Evolutionary conservation across 2,329 filamentous ascomycete species (phyloP).

Genomic region (Nothomitra cinnamomea): DNA sequence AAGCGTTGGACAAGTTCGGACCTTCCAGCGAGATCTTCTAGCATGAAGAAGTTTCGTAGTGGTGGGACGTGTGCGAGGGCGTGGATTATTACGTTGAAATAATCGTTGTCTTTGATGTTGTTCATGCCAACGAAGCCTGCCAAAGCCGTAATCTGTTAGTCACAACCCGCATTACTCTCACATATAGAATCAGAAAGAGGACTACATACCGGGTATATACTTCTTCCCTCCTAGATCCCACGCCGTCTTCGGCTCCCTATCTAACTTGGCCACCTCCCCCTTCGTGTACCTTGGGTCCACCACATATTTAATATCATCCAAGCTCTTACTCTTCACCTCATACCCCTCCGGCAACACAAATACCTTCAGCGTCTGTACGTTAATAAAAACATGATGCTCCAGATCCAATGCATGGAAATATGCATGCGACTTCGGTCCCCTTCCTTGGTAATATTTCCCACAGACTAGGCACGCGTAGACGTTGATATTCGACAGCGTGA

Average conservation of each 20-base stretch:
- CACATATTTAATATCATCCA: conserved; percentile 97
- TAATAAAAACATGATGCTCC: conserved; percentile 94
- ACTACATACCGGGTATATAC: conserved; percentile 53
- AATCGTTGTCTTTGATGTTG: conserved; percentile 99
- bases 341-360: conserved; percentile 93
- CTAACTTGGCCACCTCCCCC: conserved; percentile 63
- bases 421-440: conserved; percentile 84
- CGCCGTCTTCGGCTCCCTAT: conserved; percentile 40
- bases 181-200: neutral
- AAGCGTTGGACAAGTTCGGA: conserved; percentile 79
- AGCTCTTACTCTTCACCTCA: conserved; percentile 82
- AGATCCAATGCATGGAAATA: conserved; percentile 96
- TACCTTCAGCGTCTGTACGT: conserved; percentile 83
- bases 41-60: conserved; percentile 77
- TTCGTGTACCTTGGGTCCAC: conserved; percentile 77
- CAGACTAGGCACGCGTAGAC: conserved; percentile 96
- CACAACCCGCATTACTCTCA: neutral
- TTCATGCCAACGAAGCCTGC: conserved; percentile 88
- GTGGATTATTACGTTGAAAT: conserved; percentile 89
- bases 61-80: conserved; percentile 79
- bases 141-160: neutral
- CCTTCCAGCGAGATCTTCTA: conserved; percentile 58
- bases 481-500: conserved; percentile 94
- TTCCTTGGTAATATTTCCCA: conserved; percentile 92
- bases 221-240: conserved; percentile 70